Evolutionary conservation across 192 early-diverging fungal species (phyloP), one percentile per base, ranked within the genome.

Genomic region (Umbelopsis sp.): DNA sequence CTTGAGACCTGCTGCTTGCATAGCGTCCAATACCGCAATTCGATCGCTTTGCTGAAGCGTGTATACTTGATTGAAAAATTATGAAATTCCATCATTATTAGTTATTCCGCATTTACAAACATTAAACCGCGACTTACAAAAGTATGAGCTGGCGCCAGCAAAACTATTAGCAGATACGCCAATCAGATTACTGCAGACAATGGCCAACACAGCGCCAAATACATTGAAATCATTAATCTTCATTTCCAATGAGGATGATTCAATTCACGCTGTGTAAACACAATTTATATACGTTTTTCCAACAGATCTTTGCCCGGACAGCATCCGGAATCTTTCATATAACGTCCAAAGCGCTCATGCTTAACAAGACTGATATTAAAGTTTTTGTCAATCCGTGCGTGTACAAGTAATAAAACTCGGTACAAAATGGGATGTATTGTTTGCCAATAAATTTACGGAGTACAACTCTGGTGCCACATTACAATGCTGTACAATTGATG

Each of bases 81-180:
- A n/a, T 44, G 43, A 44, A 44, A 44, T 9, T 44, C 43, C 43
- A 44, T 44, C 43, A 44, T 5, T 44, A 5, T 5, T 12, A n/a
- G 20, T n/a, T 16, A 49, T 49, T 17, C 20, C n/a, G 47, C 38
- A 11, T 41, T 6, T 6, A 6, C 7, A 41, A 41, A 41, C 4
- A 41, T 41, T 0, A 49, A 4, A 49, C 14, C 5, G 16, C 16
- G 8, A 62, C 56, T 62, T 62, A 62, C 26, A 17, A 62, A 62
- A 34, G 56, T 62, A 62, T 8, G 56, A 62, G 29, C 56, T 62
- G 32, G 56, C 56, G 26, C 56, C 56, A 17, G 56, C 56, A 62
- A 62, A 62, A 17, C 56, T 62, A 34, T 62, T 62, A 16, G 56
- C 56, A 34, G 56, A 29, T 20, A 62, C 56, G 0, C 8, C 12